Conservation (phyloP, 306 rosid genomes). For the Hippophae gyantsensis region DNA sequence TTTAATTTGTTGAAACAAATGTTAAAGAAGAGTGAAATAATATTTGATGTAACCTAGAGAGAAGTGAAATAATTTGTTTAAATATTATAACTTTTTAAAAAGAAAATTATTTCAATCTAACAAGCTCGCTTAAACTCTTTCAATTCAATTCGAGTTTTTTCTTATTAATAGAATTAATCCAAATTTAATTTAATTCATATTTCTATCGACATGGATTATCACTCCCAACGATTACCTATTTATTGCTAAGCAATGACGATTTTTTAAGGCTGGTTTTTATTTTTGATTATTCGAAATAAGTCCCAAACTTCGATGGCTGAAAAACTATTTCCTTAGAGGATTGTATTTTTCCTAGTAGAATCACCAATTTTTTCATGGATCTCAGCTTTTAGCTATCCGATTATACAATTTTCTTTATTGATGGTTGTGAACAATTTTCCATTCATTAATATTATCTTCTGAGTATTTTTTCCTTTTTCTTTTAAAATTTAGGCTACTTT, state of each 20-base stretch:
- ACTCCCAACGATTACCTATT: conserved; percentile 27
- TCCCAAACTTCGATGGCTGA: conserved; percentile 6
- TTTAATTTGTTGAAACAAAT: too few species aligned
- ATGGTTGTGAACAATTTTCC: neutral
- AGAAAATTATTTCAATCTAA: too few species aligned
- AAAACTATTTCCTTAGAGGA: neutral
- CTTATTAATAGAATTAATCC: too few species aligned
- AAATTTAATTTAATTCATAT: too few species aligned
- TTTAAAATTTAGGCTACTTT: neutral
- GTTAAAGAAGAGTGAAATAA: too few species aligned
- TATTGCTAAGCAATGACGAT: conserved; percentile 20
- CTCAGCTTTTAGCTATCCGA: conserved; percentile 22
- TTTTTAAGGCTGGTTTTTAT: conserved; percentile 7
- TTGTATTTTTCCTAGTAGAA: neutral
- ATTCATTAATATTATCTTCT: neutral
- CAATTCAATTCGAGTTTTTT: too few species aligned
- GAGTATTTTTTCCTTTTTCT: neutral
- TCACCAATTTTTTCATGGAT: neutral
- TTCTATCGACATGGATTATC: too few species aligned
- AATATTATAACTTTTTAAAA: too few species aligned
- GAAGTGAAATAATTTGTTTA: too few species aligned
- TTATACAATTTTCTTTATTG: conserved; percentile 3
- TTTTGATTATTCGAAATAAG: neutral
- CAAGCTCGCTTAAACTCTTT: too few species aligned
- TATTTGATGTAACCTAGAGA: too few species aligned